Base-by-base conservation (phyloP, 2,329 filamentous ascomycete genomes). In the Colletotrichum cuscutae region DNA sequence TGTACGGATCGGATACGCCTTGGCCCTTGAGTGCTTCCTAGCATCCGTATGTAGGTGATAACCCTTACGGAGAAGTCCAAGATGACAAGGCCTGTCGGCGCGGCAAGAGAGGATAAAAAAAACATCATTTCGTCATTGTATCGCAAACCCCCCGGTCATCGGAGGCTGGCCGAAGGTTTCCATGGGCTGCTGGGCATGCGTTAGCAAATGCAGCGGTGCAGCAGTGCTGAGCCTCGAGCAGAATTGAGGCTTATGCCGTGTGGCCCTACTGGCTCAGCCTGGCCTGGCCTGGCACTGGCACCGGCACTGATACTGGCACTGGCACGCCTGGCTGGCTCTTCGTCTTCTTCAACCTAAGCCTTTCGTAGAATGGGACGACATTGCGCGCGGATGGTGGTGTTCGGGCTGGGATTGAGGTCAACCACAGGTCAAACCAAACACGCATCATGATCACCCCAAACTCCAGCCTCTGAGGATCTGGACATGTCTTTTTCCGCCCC, bases 151-250 rank as follows among this genome's bases (percentile, higher is more conserved):
- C 69, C 69, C 69, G 57, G 69, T 46, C 69, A 32, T 68, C 69
- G 69, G 69, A 71, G 65, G 58, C 57, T 71, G 69, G 37, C 69
- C 69, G 69, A 71, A 65, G 28, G 52, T 19, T 49, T 46, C 7
- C 42, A 19, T n/a, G 63, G 63, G 19, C 28, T 65, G 11, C 37
- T 32, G 53, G 32, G 28, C 64, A 68, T 71, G 68, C 64, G 56
- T 49, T 58, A 65, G 63, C 52, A 46, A 54, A 49, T 49, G 57
- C 30, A n/a, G 57, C 62, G 32, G 52, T 37, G 24, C 52, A 42
- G 57, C 26, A 46, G 42, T 54, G 54, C 62, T 37, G 62, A 65
- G 61, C 67, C 42, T 54, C 53, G 60, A 70, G 22, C 54, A 57
- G n/a, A 30, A 15, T 57, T 54, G 59, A 49, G 32, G 62, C 30